Evolutionary conservation across 257 asterid genomes (phyloP), one percentile per base, ranked within the genome.

Genomic region (Petunia secreta): DNA sequence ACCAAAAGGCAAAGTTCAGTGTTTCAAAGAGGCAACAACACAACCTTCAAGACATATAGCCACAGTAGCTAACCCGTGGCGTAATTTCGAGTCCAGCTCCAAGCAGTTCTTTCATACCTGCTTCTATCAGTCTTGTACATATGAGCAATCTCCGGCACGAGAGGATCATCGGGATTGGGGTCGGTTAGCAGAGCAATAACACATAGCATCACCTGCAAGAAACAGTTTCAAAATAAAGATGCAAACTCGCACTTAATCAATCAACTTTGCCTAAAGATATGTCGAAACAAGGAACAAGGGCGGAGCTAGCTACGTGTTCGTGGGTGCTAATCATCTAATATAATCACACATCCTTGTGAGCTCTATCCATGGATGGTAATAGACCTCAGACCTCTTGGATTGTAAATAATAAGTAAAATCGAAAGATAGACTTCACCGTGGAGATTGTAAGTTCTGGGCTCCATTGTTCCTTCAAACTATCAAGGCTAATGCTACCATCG

Each of bases 381-480:
- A 15, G 14, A 66, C 13, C 53, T 40, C 38, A 15, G 75, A 40
- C 40, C 53, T 15, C 75, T 15, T 66, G 38, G 53, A 37, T 2
- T 7, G 37, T 40, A 66, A 66, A 14, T 41, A 43, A 44, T 55
- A 34, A 25, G 43, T 3, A 34, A 71, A 71, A 71, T 46, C 43
- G 11, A 34, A 71, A 48, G 58, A 25, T 48, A 34, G 50, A 71
- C 46, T 39, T 48, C 62, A 86, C 89, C 89, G 78, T 82, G 62
- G 89, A 86, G 74, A 86, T 84, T 9, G 89, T 86, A 64, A 86
- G 87, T 44, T 87, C 89, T 67, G 89, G 89, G 82, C 89, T 86
- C 89, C 89, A 86, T 69, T 86, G 89, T 53, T 86, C 89, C 83
- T 86, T 84, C 78, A 86, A 74, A 73, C 84, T 82, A 66, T 86